phyloP scores from a whole-genome alignment of 2,329 filamentous ascomycete genomes.

The Cadophora sp. region DNA sequence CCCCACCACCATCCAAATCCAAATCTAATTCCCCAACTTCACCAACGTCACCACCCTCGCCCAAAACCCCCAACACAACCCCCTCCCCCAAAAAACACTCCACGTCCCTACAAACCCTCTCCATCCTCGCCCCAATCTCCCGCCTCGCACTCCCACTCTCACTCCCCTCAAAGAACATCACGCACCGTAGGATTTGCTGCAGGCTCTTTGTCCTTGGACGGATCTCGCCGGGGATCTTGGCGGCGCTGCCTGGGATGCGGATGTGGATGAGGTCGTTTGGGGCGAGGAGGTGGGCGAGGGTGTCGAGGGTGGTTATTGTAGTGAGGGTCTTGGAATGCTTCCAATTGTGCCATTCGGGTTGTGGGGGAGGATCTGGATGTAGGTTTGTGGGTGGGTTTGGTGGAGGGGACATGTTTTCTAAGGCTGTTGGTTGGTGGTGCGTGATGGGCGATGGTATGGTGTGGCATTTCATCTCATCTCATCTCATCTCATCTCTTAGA shows the following conservation, averaged over 20 bases:
- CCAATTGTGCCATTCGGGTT: no score
- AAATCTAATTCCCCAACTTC: no score
- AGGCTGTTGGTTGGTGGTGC: no score
- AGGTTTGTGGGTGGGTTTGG: no score
- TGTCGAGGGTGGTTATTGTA: slow-evolving; percentile 2
- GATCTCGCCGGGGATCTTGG: slow-evolving; percentile 10
- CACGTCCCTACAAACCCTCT: neutral
- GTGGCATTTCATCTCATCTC: no score
- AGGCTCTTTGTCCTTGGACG: slow-evolving; percentile 1
- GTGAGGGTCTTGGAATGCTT: no score
- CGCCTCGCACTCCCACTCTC: neutral
- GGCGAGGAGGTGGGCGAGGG: slow-evolving; percentile 4
- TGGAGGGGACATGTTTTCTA: no score
- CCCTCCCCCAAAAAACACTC: neutral
- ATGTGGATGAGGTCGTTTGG: neutral
- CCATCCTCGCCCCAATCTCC: neutral
- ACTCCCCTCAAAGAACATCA: neutral
- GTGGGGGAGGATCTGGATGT: no score
- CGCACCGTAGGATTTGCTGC: slow-evolving; percentile 3
- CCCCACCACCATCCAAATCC: no score
- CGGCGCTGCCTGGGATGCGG: neutral
- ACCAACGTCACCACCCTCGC: neutral
- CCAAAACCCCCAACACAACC: neutral
- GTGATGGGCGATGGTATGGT: no score
- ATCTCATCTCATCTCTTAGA: no score